These are phyloP conservation scores for Cutaneotrichosporon spelunceum DNA, from an alignment of 1,284 basidiomycete species.

Conservation along the genomic window DNA sequence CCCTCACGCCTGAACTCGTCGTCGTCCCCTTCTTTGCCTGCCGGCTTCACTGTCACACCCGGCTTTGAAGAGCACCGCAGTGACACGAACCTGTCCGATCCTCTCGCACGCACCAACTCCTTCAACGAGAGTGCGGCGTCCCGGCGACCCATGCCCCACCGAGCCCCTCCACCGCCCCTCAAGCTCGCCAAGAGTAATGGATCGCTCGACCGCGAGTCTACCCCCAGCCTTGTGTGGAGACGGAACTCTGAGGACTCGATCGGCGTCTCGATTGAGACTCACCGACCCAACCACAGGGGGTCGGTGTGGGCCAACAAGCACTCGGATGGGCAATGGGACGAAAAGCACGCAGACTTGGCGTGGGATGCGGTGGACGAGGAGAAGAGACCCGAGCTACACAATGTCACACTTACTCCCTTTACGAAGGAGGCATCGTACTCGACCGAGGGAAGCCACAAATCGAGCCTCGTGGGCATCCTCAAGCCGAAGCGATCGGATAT, in stretches of 20 bases:
- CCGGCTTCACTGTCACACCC: background rate
- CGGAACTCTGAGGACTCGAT: background rate
- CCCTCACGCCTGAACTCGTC: background rate
- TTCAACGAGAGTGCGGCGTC: constrained; percentile 13
- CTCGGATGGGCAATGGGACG: background rate
- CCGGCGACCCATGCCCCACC: background rate
- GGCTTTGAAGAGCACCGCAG: background rate
- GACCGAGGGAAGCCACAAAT: background rate
- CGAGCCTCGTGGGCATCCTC: background rate
- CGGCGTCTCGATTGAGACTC: background rate
- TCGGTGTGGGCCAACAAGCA: background rate
- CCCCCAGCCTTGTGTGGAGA: background rate
- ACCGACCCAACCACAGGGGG: constrained; percentile 9
- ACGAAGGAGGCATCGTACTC: background rate
- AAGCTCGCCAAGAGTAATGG: background rate
- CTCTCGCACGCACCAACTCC: constrained; percentile 1
- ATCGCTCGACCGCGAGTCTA: constrained; percentile 7
- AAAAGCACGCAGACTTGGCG: too few relatives aligned
- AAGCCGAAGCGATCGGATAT: background rate
- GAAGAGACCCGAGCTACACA: constrained; percentile 29
- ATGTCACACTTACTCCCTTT: constrained; percentile 38
- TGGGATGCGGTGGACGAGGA: background rate
- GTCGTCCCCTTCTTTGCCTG: background rate
- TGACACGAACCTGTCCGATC: background rate
- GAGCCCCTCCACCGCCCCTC: background rate